phyloP scores from a whole-genome alignment of 257 asterid species.

The Craterostigma plantagineum region DNA sequence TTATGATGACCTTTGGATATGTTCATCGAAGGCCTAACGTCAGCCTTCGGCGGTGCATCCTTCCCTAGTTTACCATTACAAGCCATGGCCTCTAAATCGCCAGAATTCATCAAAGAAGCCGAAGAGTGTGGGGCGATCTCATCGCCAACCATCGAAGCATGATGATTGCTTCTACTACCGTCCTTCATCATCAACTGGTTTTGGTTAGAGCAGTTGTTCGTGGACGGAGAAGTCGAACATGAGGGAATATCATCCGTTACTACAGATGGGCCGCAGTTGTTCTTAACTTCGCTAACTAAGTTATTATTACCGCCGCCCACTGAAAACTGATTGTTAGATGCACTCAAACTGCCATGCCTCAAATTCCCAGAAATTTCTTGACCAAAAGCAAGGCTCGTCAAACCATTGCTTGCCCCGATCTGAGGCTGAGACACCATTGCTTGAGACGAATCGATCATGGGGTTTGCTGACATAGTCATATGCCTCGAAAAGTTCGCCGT shows the following conservation, averaged over 20 bases:
- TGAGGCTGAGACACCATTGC: no score
- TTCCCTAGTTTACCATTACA: conserved; percentile 22
- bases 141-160: conserved; percentile 17
- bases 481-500: conserved; percentile 37
- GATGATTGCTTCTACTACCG: conserved; percentile 24
- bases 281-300: no score
- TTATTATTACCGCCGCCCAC: conserved; percentile 22
- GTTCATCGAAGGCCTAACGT: conserved; percentile 35
- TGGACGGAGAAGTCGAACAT: conserved; percentile 75
- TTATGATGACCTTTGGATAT: conserved; percentile 34
- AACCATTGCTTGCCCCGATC: no score
- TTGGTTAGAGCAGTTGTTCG: conserved; percentile 36
- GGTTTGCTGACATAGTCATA: conserved; percentile 23
- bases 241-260: conserved; percentile 74
- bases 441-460: conserved; percentile 29
- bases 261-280: conserved; percentile 40
- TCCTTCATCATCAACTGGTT: conserved; percentile 20
- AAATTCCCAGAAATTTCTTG: no score
- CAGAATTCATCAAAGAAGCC: conserved; percentile 23
- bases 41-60: conserved; percentile 34
- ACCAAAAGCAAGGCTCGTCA: no score
- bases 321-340: conserved; percentile 19
- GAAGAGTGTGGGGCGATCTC: conserved; percentile 33
- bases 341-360: no score
- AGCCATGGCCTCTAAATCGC: conserved; percentile 30